A percentile compares a stretch with the other conserved stretches of the same genome.
These are phyloP conservation scores for Alternaria sp. DNA, from an alignment of 2,329 filamentous ascomycete genomes.

Conservation along the genomic window DNA sequence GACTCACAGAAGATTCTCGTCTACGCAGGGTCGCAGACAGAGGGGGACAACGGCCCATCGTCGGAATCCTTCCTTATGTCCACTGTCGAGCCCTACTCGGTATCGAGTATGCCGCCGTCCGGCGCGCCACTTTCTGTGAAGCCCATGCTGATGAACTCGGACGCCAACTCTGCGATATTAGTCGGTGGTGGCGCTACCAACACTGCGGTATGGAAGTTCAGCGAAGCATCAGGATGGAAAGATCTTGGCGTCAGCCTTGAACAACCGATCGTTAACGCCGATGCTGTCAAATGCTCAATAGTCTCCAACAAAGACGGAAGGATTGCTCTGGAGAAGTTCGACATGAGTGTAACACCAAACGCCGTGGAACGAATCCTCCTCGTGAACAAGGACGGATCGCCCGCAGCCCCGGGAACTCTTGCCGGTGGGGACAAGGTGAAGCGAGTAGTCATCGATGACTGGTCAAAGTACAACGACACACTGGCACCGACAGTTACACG, in stretches of 20 bases:
- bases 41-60: slow-evolving; percentile 61
- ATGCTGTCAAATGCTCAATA: slow-evolving; percentile 67
- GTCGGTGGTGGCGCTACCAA: slow-evolving; percentile 74
- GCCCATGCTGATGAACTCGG: slow-evolving; percentile 79
- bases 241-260: slow-evolving; percentile 70
- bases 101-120: slow-evolving; percentile 58
- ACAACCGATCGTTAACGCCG: slow-evolving; percentile 64
- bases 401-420: slow-evolving; percentile 57
- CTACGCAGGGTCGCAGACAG: slow-evolving; percentile 76
- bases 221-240: slow-evolving; percentile 67
- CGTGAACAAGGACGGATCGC: slow-evolving; percentile 63
- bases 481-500: slow-evolving; percentile 70
- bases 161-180: slow-evolving; percentile 71
- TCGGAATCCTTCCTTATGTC: slow-evolving; percentile 78
- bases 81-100: slow-evolving; percentile 67
- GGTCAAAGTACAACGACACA: slow-evolving; percentile 80
- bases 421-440: slow-evolving; percentile 53
- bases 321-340: slow-evolving; percentile 79
- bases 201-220: slow-evolving; percentile 75
- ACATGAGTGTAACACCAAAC: slow-evolving; percentile 77
- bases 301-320: slow-evolving; percentile 76
- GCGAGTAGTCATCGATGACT: slow-evolving; percentile 66
- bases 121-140: slow-evolving; percentile 66
- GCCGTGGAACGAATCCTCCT: slow-evolving; percentile 73
- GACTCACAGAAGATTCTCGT: slow-evolving; percentile 75